A percentile compares a stretch with the other conserved stretches of the same genome.
phyloP scores from a whole-genome alignment of 1,139 yeast species.

The Diutina ranongensis region DNA sequence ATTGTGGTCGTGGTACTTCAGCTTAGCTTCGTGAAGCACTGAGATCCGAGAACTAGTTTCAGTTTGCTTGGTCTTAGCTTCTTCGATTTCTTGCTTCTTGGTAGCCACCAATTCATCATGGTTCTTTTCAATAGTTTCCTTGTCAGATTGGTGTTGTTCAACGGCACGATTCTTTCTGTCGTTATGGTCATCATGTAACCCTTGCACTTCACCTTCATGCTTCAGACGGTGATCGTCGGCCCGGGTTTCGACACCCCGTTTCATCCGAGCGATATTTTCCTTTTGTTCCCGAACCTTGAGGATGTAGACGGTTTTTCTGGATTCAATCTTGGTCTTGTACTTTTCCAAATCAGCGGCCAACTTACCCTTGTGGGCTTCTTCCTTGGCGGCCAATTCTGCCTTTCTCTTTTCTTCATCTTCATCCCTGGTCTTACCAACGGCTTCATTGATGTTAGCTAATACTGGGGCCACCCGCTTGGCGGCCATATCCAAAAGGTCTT shows the following conservation, averaged over 20 bases:
- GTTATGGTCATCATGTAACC: conserved; percentile 33
- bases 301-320: conserved; percentile 13
- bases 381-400: conserved; percentile 26
- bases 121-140: conserved; percentile 31
- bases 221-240: conserved; percentile 24
- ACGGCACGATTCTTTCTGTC: conserved; percentile 37
- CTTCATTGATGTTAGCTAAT: conserved; percentile 37
- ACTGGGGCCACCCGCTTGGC: conserved; percentile 47
- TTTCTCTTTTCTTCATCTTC: conserved; percentile 37
- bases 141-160: conserved; percentile 34
- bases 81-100: conserved; percentile 38
- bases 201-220: conserved; percentile 31
- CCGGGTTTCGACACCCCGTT: conserved; percentile 22
- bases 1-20: conserved; percentile 14
- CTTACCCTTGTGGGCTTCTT: conserved; percentile 32
- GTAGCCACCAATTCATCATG: conserved; percentile 38
- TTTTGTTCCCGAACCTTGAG: conserved; percentile 29
- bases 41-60: conserved; percentile 36
- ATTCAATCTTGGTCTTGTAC: conserved; percentile 5
- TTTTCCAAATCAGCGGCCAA: conserved; percentile 32
- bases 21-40: conserved; percentile 30
- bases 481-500: conserved; percentile 45
- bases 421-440: conserved; percentile 35
- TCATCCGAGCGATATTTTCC: conserved; percentile 23
- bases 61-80: conserved; percentile 34